Evolutionary conservation across 768 basidiomycete species (phyloP).

Genomic region (Tricholoma bakamatsutake): DNA sequence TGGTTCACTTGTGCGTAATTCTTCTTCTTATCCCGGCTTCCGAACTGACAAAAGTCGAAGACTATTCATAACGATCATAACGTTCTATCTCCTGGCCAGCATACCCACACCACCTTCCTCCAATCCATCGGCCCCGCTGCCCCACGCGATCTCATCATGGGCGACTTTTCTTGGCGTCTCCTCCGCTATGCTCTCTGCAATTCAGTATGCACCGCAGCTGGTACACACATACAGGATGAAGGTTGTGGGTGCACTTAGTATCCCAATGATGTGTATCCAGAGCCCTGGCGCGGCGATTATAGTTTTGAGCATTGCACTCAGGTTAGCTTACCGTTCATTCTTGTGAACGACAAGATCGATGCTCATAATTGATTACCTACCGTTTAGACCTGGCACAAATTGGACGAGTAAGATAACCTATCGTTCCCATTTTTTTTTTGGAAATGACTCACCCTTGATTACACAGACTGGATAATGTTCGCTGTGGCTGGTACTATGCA

Average conservation of each 20-base stretch:
- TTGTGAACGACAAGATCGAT: neutral
- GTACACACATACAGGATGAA: conserved; percentile 68
- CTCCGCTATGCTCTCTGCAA: conserved; percentile 68
- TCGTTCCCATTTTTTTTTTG: neutral
- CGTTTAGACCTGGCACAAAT: conserved; percentile 63
- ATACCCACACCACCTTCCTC: conserved; percentile 19
- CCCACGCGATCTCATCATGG: conserved; percentile 42
- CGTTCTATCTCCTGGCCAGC: conserved; percentile 13
- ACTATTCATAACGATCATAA: conserved; percentile 49
- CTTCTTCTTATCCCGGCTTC: conserved; percentile 1
- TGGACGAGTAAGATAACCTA: conserved; percentile 62
- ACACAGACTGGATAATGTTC: conserved; percentile 72
- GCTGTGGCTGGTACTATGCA: conserved; percentile 84
- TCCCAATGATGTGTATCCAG: conserved; percentile 95
- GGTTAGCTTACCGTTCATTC: conserved; percentile 30
- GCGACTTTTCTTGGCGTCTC: conserved; percentile 85
- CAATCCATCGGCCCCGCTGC: conserved; percentile 32
- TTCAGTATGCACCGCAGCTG: conserved; percentile 90
- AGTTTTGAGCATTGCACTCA: conserved; percentile 73
- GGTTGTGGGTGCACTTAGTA: conserved; percentile 88
- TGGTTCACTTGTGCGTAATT: conserved; percentile 63
- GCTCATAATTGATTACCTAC: conserved; percentile 1
- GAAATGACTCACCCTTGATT: neutral
- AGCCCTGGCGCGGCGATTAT: conserved; percentile 87
- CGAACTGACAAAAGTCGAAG: conserved; percentile 39